Evolutionary conservation across 208 protist genomes (phyloP).

Genomic region (Crithidia brevicula): DNA sequence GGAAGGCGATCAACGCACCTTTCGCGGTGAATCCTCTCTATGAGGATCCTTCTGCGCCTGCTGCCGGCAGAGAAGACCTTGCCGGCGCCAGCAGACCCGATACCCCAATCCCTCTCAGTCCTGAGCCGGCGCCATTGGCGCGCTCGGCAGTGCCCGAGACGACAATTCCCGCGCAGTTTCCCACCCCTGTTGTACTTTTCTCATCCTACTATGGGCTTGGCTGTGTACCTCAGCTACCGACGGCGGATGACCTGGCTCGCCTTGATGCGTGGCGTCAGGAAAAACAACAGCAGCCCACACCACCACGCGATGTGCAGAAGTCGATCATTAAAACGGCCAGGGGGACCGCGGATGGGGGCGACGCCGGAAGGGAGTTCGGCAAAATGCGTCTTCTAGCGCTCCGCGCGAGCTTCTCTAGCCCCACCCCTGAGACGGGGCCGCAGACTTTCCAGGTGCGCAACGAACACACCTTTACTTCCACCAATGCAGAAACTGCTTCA

Average conservation of each 20-base stretch:
- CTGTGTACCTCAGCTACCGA: constrained; percentile 58
- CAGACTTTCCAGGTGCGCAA: constrained; percentile 20
- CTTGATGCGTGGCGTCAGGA: constrained; percentile 17
- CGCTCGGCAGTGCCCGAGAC: constrained; percentile 11
- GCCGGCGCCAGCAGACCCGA: background rate
- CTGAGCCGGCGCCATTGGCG: background rate
- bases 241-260: constrained; percentile 18
- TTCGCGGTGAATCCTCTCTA: constrained; percentile 63
- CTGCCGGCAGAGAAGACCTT: background rate
- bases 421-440: constrained; percentile 9
- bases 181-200: constrained; percentile 60
- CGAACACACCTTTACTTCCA: constrained; percentile 7
- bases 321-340: constrained; percentile 6
- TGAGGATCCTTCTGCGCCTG: constrained; percentile 11
- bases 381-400: constrained; percentile 3
- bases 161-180: constrained; percentile 52
- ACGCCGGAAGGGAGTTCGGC: background rate
- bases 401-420: constrained; percentile 6
- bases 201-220: constrained; percentile 52
- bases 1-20: constrained; percentile 47
- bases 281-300: background rate
- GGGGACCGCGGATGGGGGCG: constrained; percentile 1
- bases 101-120: background rate
- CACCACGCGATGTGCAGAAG: constrained; percentile 9
- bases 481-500: constrained; percentile 7